Evolutionary conservation across 768 basidiomycete genomes (phyloP), one percentile per base, ranked within the genome.

Genomic region (Boletellus emodensis): DNA sequence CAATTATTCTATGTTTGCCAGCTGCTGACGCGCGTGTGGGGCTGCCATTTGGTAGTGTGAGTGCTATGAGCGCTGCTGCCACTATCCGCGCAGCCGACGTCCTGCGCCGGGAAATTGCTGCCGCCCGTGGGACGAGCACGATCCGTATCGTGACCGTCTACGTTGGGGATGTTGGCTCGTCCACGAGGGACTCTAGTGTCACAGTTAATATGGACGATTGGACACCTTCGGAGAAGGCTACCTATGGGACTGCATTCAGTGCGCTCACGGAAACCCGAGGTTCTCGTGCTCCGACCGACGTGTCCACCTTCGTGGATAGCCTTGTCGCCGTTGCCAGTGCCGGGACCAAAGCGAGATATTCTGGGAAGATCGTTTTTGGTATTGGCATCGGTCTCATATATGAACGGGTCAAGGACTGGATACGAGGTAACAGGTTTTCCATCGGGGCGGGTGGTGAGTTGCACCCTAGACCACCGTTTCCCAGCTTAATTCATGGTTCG

Each of bases 391-490:
- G 82, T 1, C 47, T 70, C 35, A 40, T 53, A 15, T 66, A 68
- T 22, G 67, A 70, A 46, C 71, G 72, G 38, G 30, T 81, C 22
- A 72, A 72, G 49, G 77, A 82, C 55, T 82, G 81, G 76, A 58
- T 85, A 24, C 75, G 78, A 30, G 87, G 89, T 2, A 80, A 87
- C 47, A 69, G 87, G 34, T 80, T 88, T 60, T 78, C 82, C 17
- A 70, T 92, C 48, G 90, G 90, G 50, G 84, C 90, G 44, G 90
- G 90, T 67, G 87, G 89, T 91, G 61, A 59, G 79, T 68, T 17
- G 0, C 22, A 18, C 46, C 41, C 30, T 22, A 35, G 22, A 26
- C 15, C 36, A 28, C 40, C 32, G 42, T 42, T 53, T 11, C n/a
- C 44, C 37, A 40, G 8, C 41, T 44, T 37, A 52, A 56, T 22